Evolutionary conservation across 2,329 filamentous ascomycete species (phyloP), one percentile per base, ranked within the genome.

Genomic region (Colletotrichum sp.): DNA sequence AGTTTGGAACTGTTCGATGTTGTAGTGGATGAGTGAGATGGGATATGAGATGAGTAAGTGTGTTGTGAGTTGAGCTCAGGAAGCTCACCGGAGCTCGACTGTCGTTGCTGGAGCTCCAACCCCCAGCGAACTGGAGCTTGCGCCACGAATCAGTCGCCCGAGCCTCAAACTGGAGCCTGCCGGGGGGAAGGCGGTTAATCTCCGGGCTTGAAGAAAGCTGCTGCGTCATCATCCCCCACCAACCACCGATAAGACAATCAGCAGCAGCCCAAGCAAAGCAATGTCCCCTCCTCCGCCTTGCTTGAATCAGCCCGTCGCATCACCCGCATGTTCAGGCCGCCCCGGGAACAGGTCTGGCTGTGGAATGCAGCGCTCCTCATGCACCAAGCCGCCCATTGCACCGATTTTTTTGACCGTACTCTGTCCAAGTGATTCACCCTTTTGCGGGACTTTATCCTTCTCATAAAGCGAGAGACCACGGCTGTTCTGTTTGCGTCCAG

Each of bases 141-240:
- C 72, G 75, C 75, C 71, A 71, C 52, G 32, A 70, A 62, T 64
- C 70, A 71, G 34, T 25, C 30, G 30, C 9, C 27, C 19, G 36
- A 75, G 71, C 75, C 71, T 71, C 61, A 49, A 65, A 19, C 27
- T 55, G 16, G 30, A 27, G 34, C 75, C 39, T 49, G 39, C 30
- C 32, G 12, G 30, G 22, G 39, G 16, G 4, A 27, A 19, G 12
- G 13, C 75, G 77, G 75, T 59, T 72, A 77, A 77, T 70, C 65
- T 57, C 59, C 75, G 77, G 77, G 16, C 15, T 7, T 11, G 5
- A 34, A 12, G 9, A 62, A 9, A 44, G 8, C 19, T 34, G 55
- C 63, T 72, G 75, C 77, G 77, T 78, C 77, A 77, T 75, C 57
- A 59, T 32, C 25, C 44, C 49, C 32, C 69, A 30, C 19, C 6